Evolutionary conservation across 1,139 yeast species (phyloP), one percentile per base, ranked within the genome.

Genomic region (Scheffersomyces segobiensis): DNA sequence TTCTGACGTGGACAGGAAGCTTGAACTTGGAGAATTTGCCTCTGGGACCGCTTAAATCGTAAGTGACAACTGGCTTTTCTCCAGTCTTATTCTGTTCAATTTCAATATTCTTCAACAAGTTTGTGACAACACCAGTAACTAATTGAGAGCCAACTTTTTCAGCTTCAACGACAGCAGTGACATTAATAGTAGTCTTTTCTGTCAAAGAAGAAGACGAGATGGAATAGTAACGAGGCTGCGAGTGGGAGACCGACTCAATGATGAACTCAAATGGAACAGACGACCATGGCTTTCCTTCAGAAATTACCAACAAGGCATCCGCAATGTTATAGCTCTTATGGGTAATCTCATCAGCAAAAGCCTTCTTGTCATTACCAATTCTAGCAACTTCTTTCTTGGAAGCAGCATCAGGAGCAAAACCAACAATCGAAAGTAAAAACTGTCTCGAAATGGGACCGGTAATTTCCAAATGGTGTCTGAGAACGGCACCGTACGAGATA

Each of bases 191-290:
- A 58, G 87, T 83, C 73, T 93, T 92, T 69, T 91, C 96, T 59
- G 87, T 83, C 60, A 87, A 75, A 1, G 97, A 88, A 12, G 98
- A 92, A 1, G 98, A 93, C 3, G 98, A 93, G 66, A 95, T 95
- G 22, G 99, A 95, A 75, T 95, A 95, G 77, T 93, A 95, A 75
- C 99, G 93, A 53, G 98, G 97, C 71, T 90, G 96, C 67, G 95
- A 79, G 67, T 87, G 92, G 56, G 93, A 86, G 61, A 95, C 75
- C 51, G 88, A 83, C 77, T 95, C 99, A 66, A 93, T 81, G 55
- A 95, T 76, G 70, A 93, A 91, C 59, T 87, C 88, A 78, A 93
- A 90, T 48, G 99, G 98, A 55, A 95, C 91, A 17, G 77, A 72
- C 22, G 73, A 64, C 98, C 98, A 93, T 46, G 86, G 74, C 49